Evolutionary conservation across 2,329 filamentous ascomycete genomes (phyloP), one percentile per base, ranked within the genome.

Genomic region (Colletotrichum chlorophyti): DNA sequence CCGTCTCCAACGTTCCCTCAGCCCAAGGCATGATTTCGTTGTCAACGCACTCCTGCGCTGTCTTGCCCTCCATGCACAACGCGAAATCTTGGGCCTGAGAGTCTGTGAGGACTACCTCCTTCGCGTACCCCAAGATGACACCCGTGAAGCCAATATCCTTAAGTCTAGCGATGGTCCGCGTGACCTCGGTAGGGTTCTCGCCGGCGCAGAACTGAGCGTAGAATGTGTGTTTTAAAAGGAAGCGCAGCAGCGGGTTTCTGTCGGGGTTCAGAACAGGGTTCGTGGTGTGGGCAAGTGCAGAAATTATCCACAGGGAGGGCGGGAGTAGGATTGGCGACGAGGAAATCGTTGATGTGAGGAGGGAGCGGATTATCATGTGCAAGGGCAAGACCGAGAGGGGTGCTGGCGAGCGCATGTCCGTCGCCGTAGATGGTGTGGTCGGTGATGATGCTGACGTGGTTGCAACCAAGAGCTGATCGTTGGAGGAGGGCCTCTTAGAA

Each of bases 181-280:
- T 77, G 2, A 96, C 89, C 72, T 97, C 91, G 2, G 71, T 66
- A 0, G 83, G 79, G 45, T 84, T 89, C 74, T 93, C 90, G 24
- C 93, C 93, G 0, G 91, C 91, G 72, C 93, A 97, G 74, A 96
- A 97, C 68, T 97, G 93, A 21, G 87, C 86, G 71, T 97, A 97
- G 67, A 97, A 93, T 0, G 91, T 96, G 69, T 87, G 84, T 71
- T 93, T 92, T 46, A 97, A 79, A 37, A 93, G 69, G 59, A 79
- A 84, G 38, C 86, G 83, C 14, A 96, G 80, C 1, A 94, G 42
- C 0, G 85, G 85, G 69, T 96, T 97, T 49, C 76, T 80, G 69
- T 96, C 91, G 5, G 92, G 87, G 71, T 89, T 88, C 55, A 95
- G 79, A 0, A 93, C 52, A 1, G 83, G 76, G 55, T 78, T 87